Base-by-base conservation (phyloP, 768 basidiomycete genomes). In the Lactifluus echinatus region DNA sequence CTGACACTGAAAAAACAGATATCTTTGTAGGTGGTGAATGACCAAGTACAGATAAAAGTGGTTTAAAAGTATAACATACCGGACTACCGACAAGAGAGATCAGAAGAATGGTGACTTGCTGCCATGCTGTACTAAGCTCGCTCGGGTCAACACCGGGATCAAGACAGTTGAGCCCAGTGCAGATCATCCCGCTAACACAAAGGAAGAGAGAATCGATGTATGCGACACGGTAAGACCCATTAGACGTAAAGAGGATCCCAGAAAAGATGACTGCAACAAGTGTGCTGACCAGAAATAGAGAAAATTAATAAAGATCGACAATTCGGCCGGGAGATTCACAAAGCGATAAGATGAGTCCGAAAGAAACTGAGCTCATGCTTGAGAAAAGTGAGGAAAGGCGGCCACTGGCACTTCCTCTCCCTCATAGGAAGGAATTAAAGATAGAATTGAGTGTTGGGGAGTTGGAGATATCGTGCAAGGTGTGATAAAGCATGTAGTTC, bases 211-310 rank as follows among this genome's bases (percentile, higher is more conserved):
- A 63, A 48, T 77, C 75, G 54, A 72, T 64, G 56, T 69, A 76
- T 10, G 53, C 47, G 29, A 76, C 64, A 5, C 65, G 57, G 56
- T 70, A 71, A 34, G 61, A 45, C 2, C 71, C 76, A 49, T 76
- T 77, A 47, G 67, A 69, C 1, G 71, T 77, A 63, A 73, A 78
- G 52, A 81, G 72, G 57, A 82, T 72, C 34, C 66, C 71, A 14
- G 74, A 68, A 4, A 67, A 64, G 53, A 79, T 56, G 28, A 79
- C 64, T 2, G 79, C 79, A 1, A 70, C 49, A 29, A 72, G 36
- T 11, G 62, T 65, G 43, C 69, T 70, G 43, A 59, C 57, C 63
- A 2, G 24, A 15, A 52, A n/a, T n/a, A n/a, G n/a, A n/a, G n/a
- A n/a, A 51, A 0, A n/a, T 17, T 7, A 43, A 37, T 36, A 1